Evolutionary conservation across 2,329 filamentous ascomycete genomes (phyloP).

Genomic region (Phaeosphaeriaceae sp.): DNA sequence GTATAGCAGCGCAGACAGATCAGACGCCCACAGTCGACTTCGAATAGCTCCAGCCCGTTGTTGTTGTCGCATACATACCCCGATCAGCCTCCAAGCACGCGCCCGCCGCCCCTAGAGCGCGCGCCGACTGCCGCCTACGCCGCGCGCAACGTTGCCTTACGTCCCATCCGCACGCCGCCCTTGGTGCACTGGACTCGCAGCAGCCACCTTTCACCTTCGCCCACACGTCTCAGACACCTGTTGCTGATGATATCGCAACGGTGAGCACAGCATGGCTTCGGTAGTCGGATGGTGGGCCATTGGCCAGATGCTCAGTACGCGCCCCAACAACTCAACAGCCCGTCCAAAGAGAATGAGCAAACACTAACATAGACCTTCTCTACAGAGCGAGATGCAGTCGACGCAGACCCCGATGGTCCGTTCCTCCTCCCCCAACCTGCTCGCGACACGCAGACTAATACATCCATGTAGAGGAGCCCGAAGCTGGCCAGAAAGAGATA

Average conservation of each 20-base stretch:
- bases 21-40: neutral
- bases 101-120: constrained; percentile 1
- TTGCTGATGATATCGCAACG: constrained; percentile 35
- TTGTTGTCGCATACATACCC: neutral
- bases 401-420: constrained; percentile 57
- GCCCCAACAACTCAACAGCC: constrained; percentile 4
- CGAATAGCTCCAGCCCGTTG: neutral
- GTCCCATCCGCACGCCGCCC: constrained; percentile 9
- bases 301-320: constrained; percentile 50
- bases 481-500: constrained; percentile 90
- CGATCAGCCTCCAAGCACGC: neutral
- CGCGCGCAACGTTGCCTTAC: constrained; percentile 31
- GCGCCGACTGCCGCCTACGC: constrained; percentile 7
- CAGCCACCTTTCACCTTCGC: constrained; percentile 19
- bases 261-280: constrained; percentile 48
- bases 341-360: neutral
- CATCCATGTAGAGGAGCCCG: constrained; percentile 65
- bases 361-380: constrained; percentile 18
- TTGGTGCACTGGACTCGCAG: constrained; percentile 20
- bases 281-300: constrained; percentile 46
- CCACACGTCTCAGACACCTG: constrained; percentile 6
- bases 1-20: neutral
- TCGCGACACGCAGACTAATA: constrained; percentile 43
- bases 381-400: constrained; percentile 53
- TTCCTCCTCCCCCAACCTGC: constrained; percentile 15